Base-by-base conservation (phyloP, 208 protist genomes). In the Wallacemonas sp. region DNA sequence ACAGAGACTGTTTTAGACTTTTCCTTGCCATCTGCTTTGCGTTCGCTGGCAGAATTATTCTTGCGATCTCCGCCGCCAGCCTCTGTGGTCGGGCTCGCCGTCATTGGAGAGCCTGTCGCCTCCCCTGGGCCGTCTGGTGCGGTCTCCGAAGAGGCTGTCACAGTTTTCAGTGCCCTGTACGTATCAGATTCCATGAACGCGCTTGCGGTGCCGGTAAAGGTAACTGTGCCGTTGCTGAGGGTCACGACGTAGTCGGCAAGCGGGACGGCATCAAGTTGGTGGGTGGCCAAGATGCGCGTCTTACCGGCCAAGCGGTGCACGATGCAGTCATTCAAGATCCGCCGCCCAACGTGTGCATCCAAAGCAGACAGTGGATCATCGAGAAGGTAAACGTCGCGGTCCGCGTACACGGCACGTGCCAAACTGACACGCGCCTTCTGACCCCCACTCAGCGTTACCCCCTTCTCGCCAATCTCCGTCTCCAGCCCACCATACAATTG, bases 321-420 rank as follows among this genome's bases (percentile, higher is more conserved):
- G 27, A 91, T 45, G 38, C 75, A 66, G 58, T 89, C 77, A 12
- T 59, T 63, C 67, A 94, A 72, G 26, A 96, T 74, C 9, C 62
- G 70, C 34, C 75, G 66, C n/a, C 79, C 81, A 2, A 98, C 92
- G 42, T 95, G 78, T 17, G 79, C 90, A 72, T 98, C 97, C 27
- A 98, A 88, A 11, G 96, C 93, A 15, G 76, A 84, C 12, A 98
- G 85, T n/a, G 88, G 84, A 45, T 98, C 93, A 56, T 98, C 96
- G 1, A 98, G 59, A 28, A 98, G 46, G 65, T 90, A 91, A 21
- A 96, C 62, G 38, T 95, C 87, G 33, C 72, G 34, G 72, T 94
- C 68, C 15, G 80, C 70, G 74, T 96, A 97, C 49, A 93, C 70
- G 17, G 88, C 86, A 31, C 92, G 77, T 26, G 92, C 89, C 9